phyloP scores from a whole-genome alignment of 768 basidiomycete genomes.

The Tylopilus intermedius region DNA sequence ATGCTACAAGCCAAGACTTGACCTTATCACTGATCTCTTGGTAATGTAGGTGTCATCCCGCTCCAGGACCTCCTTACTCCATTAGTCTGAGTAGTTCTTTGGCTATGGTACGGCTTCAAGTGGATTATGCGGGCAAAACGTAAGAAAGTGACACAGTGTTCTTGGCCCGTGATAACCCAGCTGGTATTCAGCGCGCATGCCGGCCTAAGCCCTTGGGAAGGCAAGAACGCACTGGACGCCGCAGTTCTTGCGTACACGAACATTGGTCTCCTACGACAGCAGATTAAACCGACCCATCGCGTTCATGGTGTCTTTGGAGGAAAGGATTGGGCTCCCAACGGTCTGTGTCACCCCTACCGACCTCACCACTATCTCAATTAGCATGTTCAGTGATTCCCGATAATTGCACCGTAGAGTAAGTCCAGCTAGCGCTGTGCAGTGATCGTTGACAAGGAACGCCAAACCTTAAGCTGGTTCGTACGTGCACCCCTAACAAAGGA shows the following conservation, averaged over 20 bases:
- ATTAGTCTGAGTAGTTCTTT: slow-evolving; percentile 61
- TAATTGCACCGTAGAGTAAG: slow-evolving; percentile 66
- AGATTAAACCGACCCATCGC: slow-evolving; percentile 69
- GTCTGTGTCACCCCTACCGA: slow-evolving; percentile 34
- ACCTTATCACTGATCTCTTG: too few species aligned
- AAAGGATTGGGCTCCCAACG: slow-evolving; percentile 67
- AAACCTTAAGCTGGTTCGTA: slow-evolving; percentile 67
- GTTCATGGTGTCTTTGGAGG: slow-evolving; percentile 80
- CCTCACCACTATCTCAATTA: not conserved
- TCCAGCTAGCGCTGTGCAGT: slow-evolving; percentile 29
- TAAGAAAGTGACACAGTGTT: slow-evolving; percentile 25
- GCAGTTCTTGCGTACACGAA: slow-evolving; percentile 79
- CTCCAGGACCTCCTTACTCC: slow-evolving; percentile 63
- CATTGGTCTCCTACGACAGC: slow-evolving; percentile 78
- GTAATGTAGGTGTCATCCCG: slow-evolving; percentile 66
- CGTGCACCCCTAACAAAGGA: slow-evolving; percentile 67
- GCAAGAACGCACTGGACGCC: slow-evolving; percentile 78
- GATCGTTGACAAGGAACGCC: slow-evolving; percentile 27
- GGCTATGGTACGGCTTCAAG: slow-evolving; percentile 52
- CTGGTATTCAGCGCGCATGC: slow-evolving; percentile 59
- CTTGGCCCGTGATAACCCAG: slow-evolving; percentile 33
- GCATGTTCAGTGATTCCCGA: slow-evolving; percentile 79
- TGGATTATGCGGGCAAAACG: slow-evolving; percentile 75
- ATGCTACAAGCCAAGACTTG: not conserved
- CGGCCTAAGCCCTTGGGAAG: slow-evolving; percentile 79